These are phyloP conservation scores for Penicillium pulvis DNA, from an alignment of 495 filamentous ascomycete genomes.

Conservation along the genomic window DNA sequence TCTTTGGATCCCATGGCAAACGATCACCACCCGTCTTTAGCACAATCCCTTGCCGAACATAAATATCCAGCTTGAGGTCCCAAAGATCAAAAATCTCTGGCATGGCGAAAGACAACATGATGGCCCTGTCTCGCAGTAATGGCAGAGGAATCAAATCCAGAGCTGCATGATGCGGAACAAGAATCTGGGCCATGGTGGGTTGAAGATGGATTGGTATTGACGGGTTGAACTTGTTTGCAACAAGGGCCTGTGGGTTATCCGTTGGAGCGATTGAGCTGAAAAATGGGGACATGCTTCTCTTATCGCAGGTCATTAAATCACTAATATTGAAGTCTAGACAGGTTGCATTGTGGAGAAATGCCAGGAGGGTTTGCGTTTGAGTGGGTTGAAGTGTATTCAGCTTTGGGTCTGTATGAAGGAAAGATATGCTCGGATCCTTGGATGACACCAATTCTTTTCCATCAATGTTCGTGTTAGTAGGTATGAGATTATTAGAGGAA, in stretches of 20 bases:
- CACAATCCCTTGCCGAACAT: slow-evolving; percentile 28
- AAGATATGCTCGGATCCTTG: background rate
- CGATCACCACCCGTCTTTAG: slow-evolving; percentile 13
- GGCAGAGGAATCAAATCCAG: slow-evolving; percentile 50
- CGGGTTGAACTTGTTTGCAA: slow-evolving; percentile 24
- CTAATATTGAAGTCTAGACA: slow-evolving; percentile 33
- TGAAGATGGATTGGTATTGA: slow-evolving; percentile 39
- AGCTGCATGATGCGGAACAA: slow-evolving; percentile 45
- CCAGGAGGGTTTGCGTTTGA: slow-evolving; percentile 18
- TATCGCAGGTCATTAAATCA: slow-evolving; percentile 25
- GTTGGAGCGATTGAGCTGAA: slow-evolving; percentile 27
- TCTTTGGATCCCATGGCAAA: slow-evolving; percentile 37
- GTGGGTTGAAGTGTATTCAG: slow-evolving; percentile 19
- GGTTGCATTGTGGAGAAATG: slow-evolving; percentile 39
- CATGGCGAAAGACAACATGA: slow-evolving; percentile 35
- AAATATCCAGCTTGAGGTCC: slow-evolving; percentile 48
- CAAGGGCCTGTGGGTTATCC: slow-evolving; percentile 27
- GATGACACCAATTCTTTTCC: background rate
- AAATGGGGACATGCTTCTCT: slow-evolving; percentile 38
- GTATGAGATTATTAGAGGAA: background rate
- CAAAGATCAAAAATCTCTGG: slow-evolving; percentile 35
- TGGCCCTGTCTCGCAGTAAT: slow-evolving; percentile 36
- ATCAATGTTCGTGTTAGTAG: background rate
- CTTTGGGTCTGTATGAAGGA: slow-evolving; percentile 7
- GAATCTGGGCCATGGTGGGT: slow-evolving; percentile 48